Evolutionary conservation across 2,329 filamentous ascomycete genomes (phyloP), one percentile per base, ranked within the genome.

Genomic region (Atkinsonella texensis): DNA sequence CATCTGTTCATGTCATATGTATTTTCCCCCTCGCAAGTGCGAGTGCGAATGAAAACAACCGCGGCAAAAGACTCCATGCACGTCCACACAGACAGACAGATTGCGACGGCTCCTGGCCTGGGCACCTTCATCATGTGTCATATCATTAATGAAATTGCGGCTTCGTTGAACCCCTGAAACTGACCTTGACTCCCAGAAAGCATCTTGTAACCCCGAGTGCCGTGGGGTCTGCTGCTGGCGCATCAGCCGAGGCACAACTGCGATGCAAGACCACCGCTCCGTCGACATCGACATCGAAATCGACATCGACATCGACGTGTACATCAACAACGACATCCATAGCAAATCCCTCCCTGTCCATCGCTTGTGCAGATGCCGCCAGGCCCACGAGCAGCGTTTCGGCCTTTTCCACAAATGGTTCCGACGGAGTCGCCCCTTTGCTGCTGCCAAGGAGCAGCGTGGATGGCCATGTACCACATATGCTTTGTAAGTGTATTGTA

Each of bases 391-490:
- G 69, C 63, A 63, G 58, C 53, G 62, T 60, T 38, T 65, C 66
- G 33, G 63, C 57, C 35, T 63, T 66, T 46, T 64, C 64, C 42
- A 61, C 63, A 20, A 18, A 41, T n/a, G 48, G 50, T 23, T 20
- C 46, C 12, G 46, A 52, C 15, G 46, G 42, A 23, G 49, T 20
- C 13, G 28, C 49, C 9, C 44, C 49, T 18, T 42, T 43, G 28
- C 13, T 43, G 28, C 13, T 47, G 43, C 43, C 51, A 12, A 43
- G 32, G 48, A 43, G 55, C 38, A 59, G 56, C 46, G 56, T 65
- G 46, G 70, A 75, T 42, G 67, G 66, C 60, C 74, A 75, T 57
- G 67, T 72, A 52, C 69, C 73, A 57, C 71, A 74, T 62, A 65
- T 73, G 60, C 65, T 74, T 57, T 73, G 74, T 76, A 70, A 71